Percentiles rank a stretch among this genome's conserved stretches.
Evolutionary conservation across 1,284 basidiomycete species (phyloP).

Genomic region (Inonotus obliquus): DNA sequence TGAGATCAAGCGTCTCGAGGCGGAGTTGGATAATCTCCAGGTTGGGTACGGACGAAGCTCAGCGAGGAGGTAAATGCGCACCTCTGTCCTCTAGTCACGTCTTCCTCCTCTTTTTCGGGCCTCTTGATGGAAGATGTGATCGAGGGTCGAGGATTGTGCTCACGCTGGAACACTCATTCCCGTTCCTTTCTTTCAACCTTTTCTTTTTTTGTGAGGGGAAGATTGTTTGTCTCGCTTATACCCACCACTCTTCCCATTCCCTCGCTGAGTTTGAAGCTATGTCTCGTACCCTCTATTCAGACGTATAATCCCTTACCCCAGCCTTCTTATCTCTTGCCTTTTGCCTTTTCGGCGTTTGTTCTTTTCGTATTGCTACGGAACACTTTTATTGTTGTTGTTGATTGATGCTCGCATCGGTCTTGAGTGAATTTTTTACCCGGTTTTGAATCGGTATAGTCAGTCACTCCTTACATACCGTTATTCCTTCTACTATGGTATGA

Average conservation of each 20-base stretch:
- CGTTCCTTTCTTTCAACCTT: neutral
- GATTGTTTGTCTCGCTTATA: neutral
- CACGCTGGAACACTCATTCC: no score
- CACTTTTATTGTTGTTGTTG: neutral
- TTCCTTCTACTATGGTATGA: no score
- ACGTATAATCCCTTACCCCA: no score
- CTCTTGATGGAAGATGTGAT: no score
- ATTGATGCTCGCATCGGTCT: no score
- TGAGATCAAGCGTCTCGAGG: constrained; percentile 86
- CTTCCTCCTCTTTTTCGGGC: neutral
- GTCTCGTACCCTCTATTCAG: no score
- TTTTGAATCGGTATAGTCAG: no score
- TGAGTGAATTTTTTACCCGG: no score
- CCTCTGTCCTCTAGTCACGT: neutral
- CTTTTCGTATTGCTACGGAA: no score
- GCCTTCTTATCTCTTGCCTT: neutral
- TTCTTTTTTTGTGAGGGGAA: neutral
- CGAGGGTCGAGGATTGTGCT: neutral
- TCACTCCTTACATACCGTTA: no score
- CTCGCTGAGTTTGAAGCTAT: no score
- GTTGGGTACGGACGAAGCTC: constrained; percentile 79
- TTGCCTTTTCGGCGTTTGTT: no score
- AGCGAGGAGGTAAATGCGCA: constrained; percentile 53
- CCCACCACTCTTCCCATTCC: neutral
- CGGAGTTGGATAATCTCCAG: constrained; percentile 85